These are phyloP conservation scores for Xylaria sp. DNA, from an alignment of 2,329 filamentous ascomycete genomes.

Conservation along the genomic window DNA sequence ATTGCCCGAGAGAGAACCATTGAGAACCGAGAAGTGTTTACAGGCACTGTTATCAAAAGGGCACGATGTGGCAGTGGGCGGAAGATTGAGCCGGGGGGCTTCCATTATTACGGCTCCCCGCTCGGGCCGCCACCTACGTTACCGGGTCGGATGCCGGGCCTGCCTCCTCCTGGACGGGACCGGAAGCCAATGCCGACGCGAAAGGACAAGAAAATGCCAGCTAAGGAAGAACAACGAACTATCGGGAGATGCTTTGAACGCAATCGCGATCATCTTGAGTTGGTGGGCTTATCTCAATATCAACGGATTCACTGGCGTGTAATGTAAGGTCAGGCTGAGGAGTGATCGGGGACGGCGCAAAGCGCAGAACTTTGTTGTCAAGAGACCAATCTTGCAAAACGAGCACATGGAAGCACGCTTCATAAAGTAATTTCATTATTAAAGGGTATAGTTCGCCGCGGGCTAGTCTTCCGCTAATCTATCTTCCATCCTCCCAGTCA, in stretches of 20 bases:
- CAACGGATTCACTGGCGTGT: not conserved
- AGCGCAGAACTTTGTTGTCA: constrained; percentile 10
- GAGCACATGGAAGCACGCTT: not conserved
- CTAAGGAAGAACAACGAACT: not conserved
- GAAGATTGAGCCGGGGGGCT: too few species aligned
- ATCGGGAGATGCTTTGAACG: not conserved
- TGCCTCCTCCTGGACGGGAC: not conserved
- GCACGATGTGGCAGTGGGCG: too few species aligned
- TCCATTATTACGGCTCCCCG: not conserved
- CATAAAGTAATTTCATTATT: not conserved
- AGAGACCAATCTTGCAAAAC: not conserved
- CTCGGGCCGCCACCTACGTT: too few species aligned
- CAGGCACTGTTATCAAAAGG: too few species aligned
- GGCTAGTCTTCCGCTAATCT: not conserved
- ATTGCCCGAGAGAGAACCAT: too few species aligned
- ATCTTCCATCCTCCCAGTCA: constrained; percentile 3
- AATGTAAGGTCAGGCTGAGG: constrained; percentile 8
- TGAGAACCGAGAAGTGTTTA: too few species aligned
- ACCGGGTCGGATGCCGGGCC: too few species aligned
- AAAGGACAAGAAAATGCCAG: not conserved
- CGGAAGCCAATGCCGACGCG: not conserved
- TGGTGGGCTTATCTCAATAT: not conserved
- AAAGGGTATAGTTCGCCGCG: not conserved
- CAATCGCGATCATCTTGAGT: not conserved
- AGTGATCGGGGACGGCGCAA: not conserved